Conservation (phyloP, 2,329 filamentous ascomycete species). For the Talaromyces verruculosus region DNA sequence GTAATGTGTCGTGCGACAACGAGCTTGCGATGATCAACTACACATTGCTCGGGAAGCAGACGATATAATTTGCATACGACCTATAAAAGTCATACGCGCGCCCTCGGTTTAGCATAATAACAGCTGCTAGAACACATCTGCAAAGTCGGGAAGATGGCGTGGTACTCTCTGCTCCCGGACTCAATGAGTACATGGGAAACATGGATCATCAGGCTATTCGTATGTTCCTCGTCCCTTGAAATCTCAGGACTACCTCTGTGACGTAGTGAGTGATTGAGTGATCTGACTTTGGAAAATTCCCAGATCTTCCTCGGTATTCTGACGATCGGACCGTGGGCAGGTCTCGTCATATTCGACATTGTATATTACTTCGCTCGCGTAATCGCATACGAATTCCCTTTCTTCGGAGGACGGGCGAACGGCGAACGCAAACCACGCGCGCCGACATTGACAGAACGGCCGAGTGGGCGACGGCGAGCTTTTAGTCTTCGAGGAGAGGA, state of each 20-base stretch:
- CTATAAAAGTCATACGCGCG: background rate
- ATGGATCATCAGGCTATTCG: slow-evolving; percentile 63
- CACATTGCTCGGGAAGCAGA: background rate
- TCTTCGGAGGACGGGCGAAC: slow-evolving; percentile 60
- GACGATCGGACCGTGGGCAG: slow-evolving; percentile 62
- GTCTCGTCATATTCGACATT: slow-evolving; percentile 64
- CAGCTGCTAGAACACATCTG: background rate
- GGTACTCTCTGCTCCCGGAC: slow-evolving; percentile 64
- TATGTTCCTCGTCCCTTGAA: slow-evolving; percentile 40
- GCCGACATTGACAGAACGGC: slow-evolving; percentile 51
- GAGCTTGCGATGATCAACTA: slow-evolving; percentile 6
- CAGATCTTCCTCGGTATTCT: slow-evolving; percentile 62
- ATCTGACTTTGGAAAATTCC: slow-evolving; percentile 5
- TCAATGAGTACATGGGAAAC: slow-evolving; percentile 59
- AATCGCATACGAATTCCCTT: slow-evolving; percentile 58
- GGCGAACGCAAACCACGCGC: slow-evolving; percentile 61
- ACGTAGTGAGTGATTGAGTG: too few relatives aligned
- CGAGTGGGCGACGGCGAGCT: slow-evolving; percentile 26
- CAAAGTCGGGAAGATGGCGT: slow-evolving; percentile 51
- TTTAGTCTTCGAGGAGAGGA: slow-evolving; percentile 27
- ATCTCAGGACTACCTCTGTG: background rate
- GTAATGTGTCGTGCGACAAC: slow-evolving; percentile 2
- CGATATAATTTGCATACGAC: background rate
- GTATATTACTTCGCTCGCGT: slow-evolving; percentile 62
- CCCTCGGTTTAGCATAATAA: background rate